A percentile compares a stretch with the other conserved stretches of the same genome.
These are phyloP conservation scores for Wickerhamomyces bisporus DNA, from an alignment of 805 yeast genomes.

Conservation along the genomic window DNA sequence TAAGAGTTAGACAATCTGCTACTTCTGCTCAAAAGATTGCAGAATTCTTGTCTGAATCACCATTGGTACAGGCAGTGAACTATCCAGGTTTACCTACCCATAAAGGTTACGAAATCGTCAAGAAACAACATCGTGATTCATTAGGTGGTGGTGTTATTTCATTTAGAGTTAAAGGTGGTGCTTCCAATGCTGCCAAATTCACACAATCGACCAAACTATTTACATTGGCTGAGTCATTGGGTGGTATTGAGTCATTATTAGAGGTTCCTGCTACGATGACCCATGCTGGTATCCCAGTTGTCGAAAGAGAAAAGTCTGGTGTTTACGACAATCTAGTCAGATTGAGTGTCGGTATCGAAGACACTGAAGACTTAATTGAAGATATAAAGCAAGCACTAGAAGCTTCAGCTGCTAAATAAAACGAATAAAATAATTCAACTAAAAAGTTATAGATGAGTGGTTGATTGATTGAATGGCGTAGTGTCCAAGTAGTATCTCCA, in stretches of 20 bases:
- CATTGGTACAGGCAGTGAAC: conserved; percentile 60
- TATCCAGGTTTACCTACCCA: conserved; percentile 79
- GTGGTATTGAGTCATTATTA: conserved; percentile 80
- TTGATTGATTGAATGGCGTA: too few relatives aligned
- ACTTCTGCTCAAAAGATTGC: conserved; percentile 65
- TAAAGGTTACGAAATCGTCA: conserved; percentile 56
- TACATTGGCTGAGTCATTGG: conserved; percentile 85
- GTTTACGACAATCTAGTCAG: conserved; percentile 79
- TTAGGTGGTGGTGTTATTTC: conserved; percentile 92
- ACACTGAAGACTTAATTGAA: conserved; percentile 63
- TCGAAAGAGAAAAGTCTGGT: conserved; percentile 71
- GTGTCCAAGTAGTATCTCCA: too few relatives aligned
- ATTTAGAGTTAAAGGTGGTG: conserved; percentile 81
- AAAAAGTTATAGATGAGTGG: neutral
- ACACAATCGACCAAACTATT: conserved; percentile 70
- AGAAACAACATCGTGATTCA: conserved; percentile 73
- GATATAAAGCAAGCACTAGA: conserved; percentile 68
- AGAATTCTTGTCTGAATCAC: conserved; percentile 47
- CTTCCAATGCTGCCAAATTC: conserved; percentile 67
- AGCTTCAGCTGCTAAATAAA: conserved; percentile 9
- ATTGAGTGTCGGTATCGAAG: conserved; percentile 85
- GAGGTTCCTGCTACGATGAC: conserved; percentile 93
- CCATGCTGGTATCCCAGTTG: conserved; percentile 83
- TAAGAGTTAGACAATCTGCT: conserved; percentile 70
- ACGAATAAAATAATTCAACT: neutral